A percentile compares a stretch with the other conserved stretches of the same genome.
Evolutionary conservation across 495 filamentous ascomycete species (phyloP).

Genomic region (Podospora comata): DNA sequence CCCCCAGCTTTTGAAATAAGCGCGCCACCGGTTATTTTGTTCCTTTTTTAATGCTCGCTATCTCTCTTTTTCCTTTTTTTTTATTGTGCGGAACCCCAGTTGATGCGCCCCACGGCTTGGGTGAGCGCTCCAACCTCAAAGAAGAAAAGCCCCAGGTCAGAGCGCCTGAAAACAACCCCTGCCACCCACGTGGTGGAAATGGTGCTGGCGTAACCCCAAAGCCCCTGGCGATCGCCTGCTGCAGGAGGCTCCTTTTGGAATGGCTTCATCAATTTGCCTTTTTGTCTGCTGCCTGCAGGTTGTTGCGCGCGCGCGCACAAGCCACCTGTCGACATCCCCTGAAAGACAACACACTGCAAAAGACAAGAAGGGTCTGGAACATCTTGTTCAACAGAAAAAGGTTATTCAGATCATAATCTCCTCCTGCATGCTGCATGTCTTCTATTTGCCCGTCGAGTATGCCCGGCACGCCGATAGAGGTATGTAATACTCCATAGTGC

Average conservation of each 20-base stretch:
- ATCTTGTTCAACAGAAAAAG: background rate
- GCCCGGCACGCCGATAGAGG: too few relatives aligned
- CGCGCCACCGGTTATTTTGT: background rate
- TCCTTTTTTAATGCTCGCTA: background rate
- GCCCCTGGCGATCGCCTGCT: slow-evolving; percentile 6
- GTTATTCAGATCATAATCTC: background rate
- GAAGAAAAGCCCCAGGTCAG: background rate
- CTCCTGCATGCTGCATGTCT: background rate
- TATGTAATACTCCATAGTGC: too few relatives aligned
- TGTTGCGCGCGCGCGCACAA: background rate
- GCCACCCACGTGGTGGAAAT: slow-evolving; percentile 1
- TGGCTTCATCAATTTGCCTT: background rate
- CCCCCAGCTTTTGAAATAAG: background rate
- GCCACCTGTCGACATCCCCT: background rate
- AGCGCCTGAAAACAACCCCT: background rate
- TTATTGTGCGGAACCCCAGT: background rate
- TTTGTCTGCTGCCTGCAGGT: background rate
- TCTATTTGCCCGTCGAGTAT: background rate
- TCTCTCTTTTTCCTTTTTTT: background rate
- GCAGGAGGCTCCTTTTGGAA: background rate
- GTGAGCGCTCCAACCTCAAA: background rate
- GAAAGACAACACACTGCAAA: too few relatives aligned
- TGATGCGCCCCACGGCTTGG: background rate
- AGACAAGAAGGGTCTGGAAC: background rate
- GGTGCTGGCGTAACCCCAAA: background rate